These are phyloP conservation scores for Vaucheria bursata DNA, from an alignment of 352 stramenopile species.

Conservation along the genomic window DNA sequence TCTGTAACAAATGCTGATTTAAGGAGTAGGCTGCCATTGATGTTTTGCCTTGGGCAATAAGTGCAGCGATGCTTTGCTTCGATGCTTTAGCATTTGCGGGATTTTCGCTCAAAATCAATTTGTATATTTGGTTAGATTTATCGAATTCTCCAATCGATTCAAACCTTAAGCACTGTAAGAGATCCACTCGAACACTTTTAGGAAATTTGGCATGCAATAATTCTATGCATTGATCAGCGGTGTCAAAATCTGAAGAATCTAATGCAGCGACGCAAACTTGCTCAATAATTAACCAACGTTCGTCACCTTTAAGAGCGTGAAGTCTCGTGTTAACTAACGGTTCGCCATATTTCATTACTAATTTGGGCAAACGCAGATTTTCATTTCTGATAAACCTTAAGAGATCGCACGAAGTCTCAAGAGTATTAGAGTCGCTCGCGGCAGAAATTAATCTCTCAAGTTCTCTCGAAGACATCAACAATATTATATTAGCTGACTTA, in stretches of 20 bases:
- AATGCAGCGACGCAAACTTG: conserved; percentile 30
- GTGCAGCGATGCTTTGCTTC: conserved; percentile 28
- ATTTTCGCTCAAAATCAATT: conserved; percentile 26
- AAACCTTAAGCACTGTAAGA: conserved; percentile 30
- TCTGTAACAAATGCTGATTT: conserved; percentile 25
- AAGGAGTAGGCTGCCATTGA: conserved; percentile 21
- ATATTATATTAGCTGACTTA: too few relatives aligned
- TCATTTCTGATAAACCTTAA: conserved; percentile 44
- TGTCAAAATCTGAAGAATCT: conserved; percentile 13
- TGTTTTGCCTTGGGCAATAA: conserved; percentile 25
- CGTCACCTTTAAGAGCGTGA: conserved; percentile 20
- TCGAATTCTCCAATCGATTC: conserved; percentile 32
- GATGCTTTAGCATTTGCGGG: conserved; percentile 35
- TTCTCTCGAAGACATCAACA: not conserved
- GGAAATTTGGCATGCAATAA: conserved; percentile 34
- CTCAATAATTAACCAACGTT: conserved; percentile 37
- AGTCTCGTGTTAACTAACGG: conserved; percentile 9
- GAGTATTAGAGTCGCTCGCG: not conserved
- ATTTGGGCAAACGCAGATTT: conserved; percentile 21
- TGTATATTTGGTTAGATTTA: conserved; percentile 21
- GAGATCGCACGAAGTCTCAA: conserved; percentile 14
- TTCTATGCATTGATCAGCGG: conserved; percentile 15
- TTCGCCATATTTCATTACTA: conserved; percentile 34
- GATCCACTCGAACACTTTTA: conserved; percentile 25
- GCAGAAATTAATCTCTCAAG: not conserved